Percentiles rank a stretch among this genome's conserved stretches.
phyloP scores from a whole-genome alignment of 2,329 filamentous ascomycete species.

The Sclerotinia glacialis region DNA sequence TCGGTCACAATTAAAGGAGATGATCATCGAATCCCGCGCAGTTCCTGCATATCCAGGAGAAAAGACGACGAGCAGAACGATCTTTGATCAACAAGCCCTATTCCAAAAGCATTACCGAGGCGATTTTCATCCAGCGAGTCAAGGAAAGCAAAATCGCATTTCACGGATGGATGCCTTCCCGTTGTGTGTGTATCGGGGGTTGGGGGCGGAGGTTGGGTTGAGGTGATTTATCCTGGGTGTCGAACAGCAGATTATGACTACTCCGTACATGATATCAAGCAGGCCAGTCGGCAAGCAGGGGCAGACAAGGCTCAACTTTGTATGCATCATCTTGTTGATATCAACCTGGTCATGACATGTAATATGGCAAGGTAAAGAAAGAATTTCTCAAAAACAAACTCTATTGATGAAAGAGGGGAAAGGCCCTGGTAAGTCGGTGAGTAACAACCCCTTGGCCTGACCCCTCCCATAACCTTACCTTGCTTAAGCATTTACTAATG shows the following conservation, averaged over 20 bases:
- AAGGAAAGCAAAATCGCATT: too few relatives aligned
- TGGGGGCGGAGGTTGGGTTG: too few relatives aligned
- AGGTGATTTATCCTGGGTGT: neutral
- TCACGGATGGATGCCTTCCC: too few relatives aligned
- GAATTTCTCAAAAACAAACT: neutral
- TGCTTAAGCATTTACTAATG: neutral
- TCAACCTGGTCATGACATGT: too few relatives aligned
- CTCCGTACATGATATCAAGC: conserved; percentile 1
- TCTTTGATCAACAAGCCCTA: neutral
- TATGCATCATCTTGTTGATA: neutral
- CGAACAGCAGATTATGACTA: neutral
- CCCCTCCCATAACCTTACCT: neutral
- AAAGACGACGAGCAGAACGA: too few relatives aligned
- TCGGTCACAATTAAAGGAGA: too few relatives aligned
- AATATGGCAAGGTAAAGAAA: neutral
- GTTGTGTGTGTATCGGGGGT: too few relatives aligned
- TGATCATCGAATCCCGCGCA: too few relatives aligned
- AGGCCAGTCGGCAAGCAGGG: too few relatives aligned
- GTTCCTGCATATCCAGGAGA: too few relatives aligned
- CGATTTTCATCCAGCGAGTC: neutral
- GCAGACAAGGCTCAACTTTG: neutral
- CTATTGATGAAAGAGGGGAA: neutral
- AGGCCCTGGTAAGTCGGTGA: neutral
- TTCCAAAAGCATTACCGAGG: neutral
- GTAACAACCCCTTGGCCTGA: neutral